Evolutionary conservation across 495 filamentous ascomycete species (phyloP), one percentile per base, ranked within the genome.

Genomic region (Cercophora samala): DNA sequence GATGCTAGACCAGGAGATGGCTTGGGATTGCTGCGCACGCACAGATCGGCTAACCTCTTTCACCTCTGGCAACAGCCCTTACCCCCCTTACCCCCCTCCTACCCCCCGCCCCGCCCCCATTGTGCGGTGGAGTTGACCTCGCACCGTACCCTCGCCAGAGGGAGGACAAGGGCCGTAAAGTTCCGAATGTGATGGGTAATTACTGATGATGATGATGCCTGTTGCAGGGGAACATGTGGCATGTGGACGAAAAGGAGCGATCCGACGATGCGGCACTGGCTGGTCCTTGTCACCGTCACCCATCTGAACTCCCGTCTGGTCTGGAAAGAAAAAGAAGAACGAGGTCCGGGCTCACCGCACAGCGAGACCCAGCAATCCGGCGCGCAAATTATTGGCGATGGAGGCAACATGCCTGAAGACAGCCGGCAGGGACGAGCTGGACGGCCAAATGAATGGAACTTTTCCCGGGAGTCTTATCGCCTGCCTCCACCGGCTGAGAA

Each of bases 401-500:
- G 19, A 56, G 24, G 58, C 21, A 60, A 29, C 19, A 60, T 60
- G 21, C 25, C 58, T 21, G 24, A 0, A 29, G 60, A 29, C 19
- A 46, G 6, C 13, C 18, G 8, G 26, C 17, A 46, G 26, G 32
- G 26, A 29, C 23, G 9, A n/a, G 19, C 26, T 32, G 58, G 58
- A 25, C 0, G 18, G 22, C 0, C 4, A 60, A 25, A 60, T 25
- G 26, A 32, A 32, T 25, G 26, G 26, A 60, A 32, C 8, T 25
- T 25, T 29, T 8, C 54, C 0, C 18, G 13, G 26, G 6, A 60
- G 22, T 18, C 18, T 32, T 21, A 62, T 62, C 60, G 60, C 60
- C 3, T 37, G 60, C 60, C 60, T 42, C 60, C 60, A 62, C 60
- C 25, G 18, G 37, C 32, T 19, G 24, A 62, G 29, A 60, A 62